Percentiles rank a stretch among this genome's conserved stretches.
Evolutionary conservation across 805 yeast genomes (phyloP).

Genomic region (Hanseniaspora lindneri): DNA sequence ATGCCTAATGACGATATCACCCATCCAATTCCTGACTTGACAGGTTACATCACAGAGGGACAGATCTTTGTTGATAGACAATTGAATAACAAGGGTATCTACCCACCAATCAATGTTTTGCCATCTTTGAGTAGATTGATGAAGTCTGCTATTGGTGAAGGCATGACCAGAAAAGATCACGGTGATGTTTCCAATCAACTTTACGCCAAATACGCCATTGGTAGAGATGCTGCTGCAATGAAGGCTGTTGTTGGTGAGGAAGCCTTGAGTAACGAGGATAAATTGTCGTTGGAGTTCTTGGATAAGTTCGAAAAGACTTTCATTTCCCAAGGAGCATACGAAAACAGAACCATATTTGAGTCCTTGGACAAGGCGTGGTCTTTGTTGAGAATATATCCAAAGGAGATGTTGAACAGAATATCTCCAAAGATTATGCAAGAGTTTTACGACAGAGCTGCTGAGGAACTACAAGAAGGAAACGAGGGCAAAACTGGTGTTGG

Average conservation of each 20-base stretch:
- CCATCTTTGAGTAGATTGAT: constrained; percentile 95
- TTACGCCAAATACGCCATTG: constrained; percentile 98
- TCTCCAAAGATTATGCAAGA: constrained; percentile 93
- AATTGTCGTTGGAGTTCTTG: constrained; percentile 89
- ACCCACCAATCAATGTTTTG: constrained; percentile 96
- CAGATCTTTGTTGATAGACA: constrained; percentile 97
- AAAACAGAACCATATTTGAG: constrained; percentile 86
- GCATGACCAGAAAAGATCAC: constrained; percentile 98
- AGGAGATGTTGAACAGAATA: constrained; percentile 95
- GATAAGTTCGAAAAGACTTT: constrained; percentile 96
- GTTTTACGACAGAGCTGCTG: constrained; percentile 84
- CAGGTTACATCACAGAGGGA: constrained; percentile 98
- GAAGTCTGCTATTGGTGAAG: constrained; percentile 99
- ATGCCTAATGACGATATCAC: constrained; percentile 99
- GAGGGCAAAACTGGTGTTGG: constrained; percentile 23
- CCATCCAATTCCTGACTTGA: constrained; percentile 99
- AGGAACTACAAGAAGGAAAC: constrained; percentile 39
- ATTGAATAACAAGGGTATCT: constrained; percentile 88
- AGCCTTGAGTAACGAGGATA: constrained; percentile 94
- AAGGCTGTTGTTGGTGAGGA: constrained; percentile 99
- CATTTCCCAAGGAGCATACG: constrained; percentile 93
- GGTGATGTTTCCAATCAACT: constrained; percentile 98
- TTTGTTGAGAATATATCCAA: constrained; percentile 93
- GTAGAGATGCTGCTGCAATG: constrained; percentile 99
- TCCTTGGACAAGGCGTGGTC: constrained; percentile 98